These are phyloP conservation scores for Gryganskiella cystojenkinii DNA, from an alignment of 192 early-diverging fungal species.

Conservation along the genomic window DNA sequence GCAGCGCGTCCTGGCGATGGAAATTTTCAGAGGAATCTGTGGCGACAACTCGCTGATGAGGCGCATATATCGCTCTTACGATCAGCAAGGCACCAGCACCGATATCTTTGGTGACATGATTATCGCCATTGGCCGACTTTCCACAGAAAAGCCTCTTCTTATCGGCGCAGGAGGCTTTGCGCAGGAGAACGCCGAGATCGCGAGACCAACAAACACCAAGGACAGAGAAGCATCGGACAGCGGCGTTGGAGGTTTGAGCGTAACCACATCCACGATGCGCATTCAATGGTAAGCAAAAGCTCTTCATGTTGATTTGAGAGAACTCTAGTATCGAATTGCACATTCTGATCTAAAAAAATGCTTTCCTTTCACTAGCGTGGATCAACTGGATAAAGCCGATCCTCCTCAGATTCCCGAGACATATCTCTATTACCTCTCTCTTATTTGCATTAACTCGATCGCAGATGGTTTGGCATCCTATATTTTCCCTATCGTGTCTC, in stretches of 20 bases:
- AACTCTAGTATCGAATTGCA: not conserved
- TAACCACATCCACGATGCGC: conserved; percentile 67
- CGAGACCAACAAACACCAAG: conserved; percentile 7
- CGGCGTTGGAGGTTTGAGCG: conserved; percentile 56
- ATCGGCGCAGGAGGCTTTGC: conserved; percentile 58
- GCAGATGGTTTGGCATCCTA: conserved; percentile 78
- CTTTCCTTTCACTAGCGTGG: conserved; percentile 61
- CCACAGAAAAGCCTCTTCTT: conserved; percentile 74
- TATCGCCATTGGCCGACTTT: conserved; percentile 76
- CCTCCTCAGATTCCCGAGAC: conserved; percentile 90
- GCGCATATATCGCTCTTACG: conserved; percentile 80
- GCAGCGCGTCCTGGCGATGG: conserved; percentile 85
- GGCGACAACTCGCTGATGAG: conserved; percentile 70
- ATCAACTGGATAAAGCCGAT: conserved; percentile 94
- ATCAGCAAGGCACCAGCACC: conserved; percentile 75
- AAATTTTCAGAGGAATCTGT: conserved; percentile 79
- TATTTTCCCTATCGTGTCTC: conserved; percentile 69
- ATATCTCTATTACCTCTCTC: conserved; percentile 84
- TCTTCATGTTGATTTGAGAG: not conserved
- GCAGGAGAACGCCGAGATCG: conserved; percentile 29
- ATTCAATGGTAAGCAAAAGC: conserved; percentile 69
- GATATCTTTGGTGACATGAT: conserved; percentile 88
- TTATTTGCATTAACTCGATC: conserved; percentile 74
- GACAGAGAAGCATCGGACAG: conserved; percentile 21
- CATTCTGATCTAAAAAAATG: too few relatives aligned